Conservation (phyloP, 768 basidiomycete genomes). For the Naganishia randhawae region DNA sequence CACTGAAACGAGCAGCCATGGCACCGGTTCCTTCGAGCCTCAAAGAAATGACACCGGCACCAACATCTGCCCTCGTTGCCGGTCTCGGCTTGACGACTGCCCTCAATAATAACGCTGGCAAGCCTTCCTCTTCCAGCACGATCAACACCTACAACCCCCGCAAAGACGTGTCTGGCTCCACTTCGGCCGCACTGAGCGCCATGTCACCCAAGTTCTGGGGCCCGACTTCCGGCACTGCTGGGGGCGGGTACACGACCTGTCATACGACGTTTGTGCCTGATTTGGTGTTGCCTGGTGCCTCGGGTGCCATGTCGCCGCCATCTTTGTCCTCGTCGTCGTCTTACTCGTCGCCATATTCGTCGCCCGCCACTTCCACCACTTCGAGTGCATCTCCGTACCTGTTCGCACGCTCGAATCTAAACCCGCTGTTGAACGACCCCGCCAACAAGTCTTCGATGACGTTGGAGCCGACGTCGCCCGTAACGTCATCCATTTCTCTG, state of each 20-base stretch:
- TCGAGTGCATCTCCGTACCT: not conserved
- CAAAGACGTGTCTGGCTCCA: constrained; percentile 49
- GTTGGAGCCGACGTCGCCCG: constrained; percentile 18
- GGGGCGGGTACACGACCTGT: constrained; percentile 76
- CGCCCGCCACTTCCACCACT: constrained; percentile 39
- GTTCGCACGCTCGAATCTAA: constrained; percentile 69
- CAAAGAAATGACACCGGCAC: constrained; percentile 28
- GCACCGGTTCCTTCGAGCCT: constrained; percentile 38
- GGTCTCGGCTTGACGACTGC: constrained; percentile 27
- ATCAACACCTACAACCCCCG: constrained; percentile 47
- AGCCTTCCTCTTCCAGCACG: constrained; percentile 27
- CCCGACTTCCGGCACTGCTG: constrained; percentile 58
- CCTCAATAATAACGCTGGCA: not conserved
- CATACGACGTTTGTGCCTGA: constrained; percentile 81
- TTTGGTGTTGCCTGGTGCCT: constrained; percentile 50
- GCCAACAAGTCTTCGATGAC: constrained; percentile 9
- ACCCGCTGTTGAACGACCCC: constrained; percentile 63
- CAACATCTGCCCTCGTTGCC: constrained; percentile 2
- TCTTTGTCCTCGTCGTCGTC: constrained; percentile 8
- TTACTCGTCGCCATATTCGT: constrained; percentile 27
- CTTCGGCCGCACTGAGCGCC: constrained; percentile 23
- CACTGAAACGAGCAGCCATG: constrained; percentile 50
- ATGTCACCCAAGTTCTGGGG: constrained; percentile 64
- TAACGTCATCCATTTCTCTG: constrained; percentile 12
- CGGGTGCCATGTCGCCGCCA: not conserved